Base-by-base conservation (phyloP, 768 basidiomycete species). In the Leccinum barrowsii region DNA sequence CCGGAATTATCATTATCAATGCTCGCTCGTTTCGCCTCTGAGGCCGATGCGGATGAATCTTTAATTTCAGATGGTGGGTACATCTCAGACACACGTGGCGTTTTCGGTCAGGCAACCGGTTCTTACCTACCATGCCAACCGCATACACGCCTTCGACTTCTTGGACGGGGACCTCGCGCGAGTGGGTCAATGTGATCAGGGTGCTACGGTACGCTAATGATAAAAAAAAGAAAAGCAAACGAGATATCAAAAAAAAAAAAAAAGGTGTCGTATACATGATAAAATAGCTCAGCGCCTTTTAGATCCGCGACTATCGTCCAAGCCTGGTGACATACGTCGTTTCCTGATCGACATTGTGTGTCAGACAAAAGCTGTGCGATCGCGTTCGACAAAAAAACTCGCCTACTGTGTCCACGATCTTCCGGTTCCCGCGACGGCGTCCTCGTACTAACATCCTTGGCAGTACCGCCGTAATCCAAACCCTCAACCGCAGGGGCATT, bases 401-500 rank as follows among this genome's bases (percentile, higher is more conserved):
- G 81, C 85, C 83, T 79, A 65, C 82, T 79, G 56, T 82, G 80
- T 60, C 79, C 77, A 63, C 86, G 79, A 53, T 89, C 87, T 64
- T 89, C 87, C 34, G 85, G 82, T 62, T 90, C 87, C 19, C 81
- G 81, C 54, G 83, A 85, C 0, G 85, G 80, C 51, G 84, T 87
- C 62, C 85, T 65, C 55, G 73, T 68, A 54, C 70, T 50, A 48
- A 70, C 73, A 44, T 81, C 77, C 63, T 80, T 79, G 55, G 73
- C 76, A 26, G 67, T 81, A 47, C 86, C 90, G 2, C 90, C 91
- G 64, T 94, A 94, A 69, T 94, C 92, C 66, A 94, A 73, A n/a
- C 92, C 91, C 67, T 93, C 91, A 12, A 91, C 89, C 26, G 90
- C 90, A 59, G 90, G 87, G 1, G 89, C 88, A 66, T 90, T 90